Conservation (phyloP, 2,329 filamentous ascomycete species). For the Laburnicola sp. region DNA sequence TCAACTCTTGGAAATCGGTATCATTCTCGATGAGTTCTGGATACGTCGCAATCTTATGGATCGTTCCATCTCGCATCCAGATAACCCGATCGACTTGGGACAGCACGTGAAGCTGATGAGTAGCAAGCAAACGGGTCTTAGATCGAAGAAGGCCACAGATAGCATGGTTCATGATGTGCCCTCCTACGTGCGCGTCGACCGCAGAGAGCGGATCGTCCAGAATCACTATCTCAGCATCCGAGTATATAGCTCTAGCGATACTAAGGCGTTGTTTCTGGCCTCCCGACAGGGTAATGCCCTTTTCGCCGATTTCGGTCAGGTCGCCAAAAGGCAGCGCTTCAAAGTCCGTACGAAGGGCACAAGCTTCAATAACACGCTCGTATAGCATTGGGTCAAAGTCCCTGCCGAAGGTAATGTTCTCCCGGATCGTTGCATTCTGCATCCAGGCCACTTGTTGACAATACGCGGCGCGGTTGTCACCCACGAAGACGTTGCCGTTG, state of each 20-base stretch:
- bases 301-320: slow-evolving; percentile 88
- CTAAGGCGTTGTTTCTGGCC: slow-evolving; percentile 95
- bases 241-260: slow-evolving; percentile 78
- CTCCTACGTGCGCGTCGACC: slow-evolving; percentile 62
- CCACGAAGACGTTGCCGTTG: slow-evolving; percentile 70
- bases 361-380: slow-evolving; percentile 78
- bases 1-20: slow-evolving; percentile 75
- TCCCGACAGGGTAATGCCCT: slow-evolving; percentile 92
- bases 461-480: slow-evolving; percentile 75
- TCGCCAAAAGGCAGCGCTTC: slow-evolving; percentile 93
- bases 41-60: slow-evolving; percentile 86
- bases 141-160: slow-evolving; percentile 85
- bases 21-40: slow-evolving; percentile 81
- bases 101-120: slow-evolving; percentile 92
- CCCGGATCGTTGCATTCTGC: slow-evolving; percentile 81
- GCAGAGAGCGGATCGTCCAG: slow-evolving; percentile 67
- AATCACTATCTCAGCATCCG: slow-evolving; percentile 63
- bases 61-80: slow-evolving; percentile 84
- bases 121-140: slow-evolving; percentile 89
- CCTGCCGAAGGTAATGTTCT: slow-evolving; percentile 93
- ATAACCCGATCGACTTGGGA: slow-evolving; percentile 89
- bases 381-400: slow-evolving; percentile 74
- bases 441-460: slow-evolving; percentile 99
- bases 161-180: slow-evolving; percentile 88
- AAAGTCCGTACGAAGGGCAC: slow-evolving; percentile 80